These are phyloP conservation scores for Apophysomyces variabilis DNA, from an alignment of 371 early-diverging fungal species.

Conservation along the genomic window DNA sequence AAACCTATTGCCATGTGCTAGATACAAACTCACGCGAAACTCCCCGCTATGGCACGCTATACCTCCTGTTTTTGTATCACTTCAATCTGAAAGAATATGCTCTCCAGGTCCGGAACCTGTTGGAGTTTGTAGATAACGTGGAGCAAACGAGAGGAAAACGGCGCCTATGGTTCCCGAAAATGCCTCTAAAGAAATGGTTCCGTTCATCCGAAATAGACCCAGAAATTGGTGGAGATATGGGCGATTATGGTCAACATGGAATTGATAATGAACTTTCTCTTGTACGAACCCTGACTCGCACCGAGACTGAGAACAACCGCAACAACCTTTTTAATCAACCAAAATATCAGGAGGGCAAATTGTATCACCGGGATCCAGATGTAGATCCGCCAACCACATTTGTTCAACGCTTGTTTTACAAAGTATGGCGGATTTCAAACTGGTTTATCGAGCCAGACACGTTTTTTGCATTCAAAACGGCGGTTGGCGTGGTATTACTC, in stretches of 20 bases:
- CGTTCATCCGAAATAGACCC: slow-evolving; percentile 17
- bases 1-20: not conserved
- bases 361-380: slow-evolving; percentile 41
- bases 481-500: slow-evolving; percentile 39
- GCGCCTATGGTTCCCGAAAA: slow-evolving; percentile 17
- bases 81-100: slow-evolving; percentile 21
- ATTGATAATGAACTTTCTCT: slow-evolving; percentile 8
- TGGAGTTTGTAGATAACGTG: slow-evolving; percentile 13
- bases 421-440: not conserved
- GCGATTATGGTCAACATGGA: not conserved
- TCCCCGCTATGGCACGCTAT: slow-evolving; percentile 14
- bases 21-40: not conserved
- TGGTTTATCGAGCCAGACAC: slow-evolving; percentile 37
- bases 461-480: slow-evolving; percentile 43
- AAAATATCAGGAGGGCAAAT: not conserved
- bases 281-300: slow-evolving; percentile 18
- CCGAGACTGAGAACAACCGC: not conserved
- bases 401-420: slow-evolving; percentile 30
- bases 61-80: slow-evolving; percentile 21
- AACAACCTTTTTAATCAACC: not conserved
- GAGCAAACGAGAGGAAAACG: slow-evolving; percentile 16
- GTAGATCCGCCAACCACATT: slow-evolving; percentile 39
- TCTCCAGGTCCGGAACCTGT: slow-evolving; percentile 4
- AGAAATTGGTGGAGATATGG: slow-evolving; percentile 13
- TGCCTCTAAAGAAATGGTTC: slow-evolving; percentile 25